Evolutionary conservation across 164 flowering plant genomes (phyloP), one percentile per base, ranked within the genome.

Genomic region (Akebia trifoliata): DNA sequence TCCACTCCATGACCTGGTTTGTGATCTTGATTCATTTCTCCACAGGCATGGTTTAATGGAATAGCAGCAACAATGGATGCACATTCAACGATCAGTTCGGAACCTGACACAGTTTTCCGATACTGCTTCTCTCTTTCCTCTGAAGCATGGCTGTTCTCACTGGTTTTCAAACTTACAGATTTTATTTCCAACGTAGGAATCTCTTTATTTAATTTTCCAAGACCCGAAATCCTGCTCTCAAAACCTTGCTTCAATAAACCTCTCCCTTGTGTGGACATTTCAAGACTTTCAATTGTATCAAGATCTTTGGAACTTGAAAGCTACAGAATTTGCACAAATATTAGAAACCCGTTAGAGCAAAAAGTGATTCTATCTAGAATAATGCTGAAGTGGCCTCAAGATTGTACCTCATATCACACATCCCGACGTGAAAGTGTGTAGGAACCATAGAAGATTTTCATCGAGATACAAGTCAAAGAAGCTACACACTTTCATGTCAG

Each of bases 281-380:
- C 60, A 56, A 50, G 44, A 53, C 10, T 40, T 40, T 39, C 25
- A 4, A 47, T 35, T 43, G 42, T 21, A 46, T 38, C 32, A 44
- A n/a, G 22, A 44, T 49, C 69, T n/a, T 64, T 52, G 20, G 50
- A 38, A 54, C 63, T 67, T 37, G 76, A 62, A 47, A 50, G 76
- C 91, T 85, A 63, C 34, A 66, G 15, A 54, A 48, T 45, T 37
- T 10, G 37, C 38, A 56, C n/a, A 57, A 48, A 18, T 5, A 54
- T 60, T 51, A 55, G 61, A 50, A 59, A n/a, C n/a, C n/a, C n/a
- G n/a, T n/a, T n/a, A n/a, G n/a, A n/a, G n/a, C n/a, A n/a, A n/a
- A n/a, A n/a, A n/a, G n/a, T n/a, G n/a, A n/a, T n/a, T n/a, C n/a
- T n/a, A n/a, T n/a, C n/a, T n/a, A n/a, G n/a, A n/a, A n/a, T n/a